These are phyloP conservation scores for Myriosclerotinia duriaeana DNA, from an alignment of 2,329 filamentous ascomycete species.

Conservation along the genomic window DNA sequence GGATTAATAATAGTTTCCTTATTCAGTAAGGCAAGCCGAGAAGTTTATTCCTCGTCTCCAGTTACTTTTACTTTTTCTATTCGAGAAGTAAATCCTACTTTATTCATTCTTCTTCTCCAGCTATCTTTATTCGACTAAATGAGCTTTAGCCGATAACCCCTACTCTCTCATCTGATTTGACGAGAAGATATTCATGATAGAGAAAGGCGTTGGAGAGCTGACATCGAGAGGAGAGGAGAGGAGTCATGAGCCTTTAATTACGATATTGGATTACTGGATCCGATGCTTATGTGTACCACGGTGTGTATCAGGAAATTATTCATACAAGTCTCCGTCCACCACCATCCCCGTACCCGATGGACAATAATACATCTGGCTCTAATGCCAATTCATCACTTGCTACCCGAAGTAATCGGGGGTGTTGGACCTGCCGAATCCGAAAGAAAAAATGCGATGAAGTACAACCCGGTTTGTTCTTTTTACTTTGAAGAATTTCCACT, in stretches of 20 bases:
- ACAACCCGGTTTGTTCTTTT: conserved; percentile 47
- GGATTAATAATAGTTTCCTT: background rate
- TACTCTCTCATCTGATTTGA: background rate
- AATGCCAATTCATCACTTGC: conserved; percentile 2
- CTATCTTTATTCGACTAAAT: background rate
- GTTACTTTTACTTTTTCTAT: background rate
- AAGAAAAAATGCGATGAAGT: conserved; percentile 67
- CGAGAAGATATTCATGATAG: background rate
- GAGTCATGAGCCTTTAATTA: background rate
- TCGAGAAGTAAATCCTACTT: background rate
- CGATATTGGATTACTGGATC: background rate
- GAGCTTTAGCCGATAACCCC: background rate
- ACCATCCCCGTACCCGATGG: conserved; percentile 4
- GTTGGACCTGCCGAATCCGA: conserved; percentile 64
- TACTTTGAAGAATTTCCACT: background rate
- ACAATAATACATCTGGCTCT: background rate
- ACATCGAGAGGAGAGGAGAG: background rate
- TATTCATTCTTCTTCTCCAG: background rate
- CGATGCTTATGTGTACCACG: background rate
- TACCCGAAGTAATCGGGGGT: conserved; percentile 45
- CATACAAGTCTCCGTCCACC: conserved; percentile 3
- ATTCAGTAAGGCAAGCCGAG: conserved; percentile 5
- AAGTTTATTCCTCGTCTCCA: conserved; percentile 14
- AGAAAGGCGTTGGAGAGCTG: background rate
- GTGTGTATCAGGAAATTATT: conserved; percentile 8